phyloP scores from a whole-genome alignment of 2,329 filamentous ascomycete species.

The Emergomyces orientalis region DNA sequence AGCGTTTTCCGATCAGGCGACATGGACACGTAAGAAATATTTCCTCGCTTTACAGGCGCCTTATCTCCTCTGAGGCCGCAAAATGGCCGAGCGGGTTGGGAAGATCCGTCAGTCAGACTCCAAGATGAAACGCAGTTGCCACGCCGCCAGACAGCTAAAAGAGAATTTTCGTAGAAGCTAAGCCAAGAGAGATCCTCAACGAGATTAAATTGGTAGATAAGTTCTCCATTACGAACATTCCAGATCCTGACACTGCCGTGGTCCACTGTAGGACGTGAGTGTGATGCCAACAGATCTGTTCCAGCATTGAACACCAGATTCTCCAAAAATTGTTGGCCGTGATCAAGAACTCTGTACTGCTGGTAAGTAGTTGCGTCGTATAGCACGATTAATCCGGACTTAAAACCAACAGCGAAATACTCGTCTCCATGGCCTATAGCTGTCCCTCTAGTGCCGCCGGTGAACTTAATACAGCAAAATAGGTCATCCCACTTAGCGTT shows the following conservation, averaged over 20 bases:
- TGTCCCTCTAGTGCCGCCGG: constrained; percentile 17
- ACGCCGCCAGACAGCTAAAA: constrained; percentile 22
- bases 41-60: constrained; percentile 14
- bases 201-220: constrained; percentile 20
- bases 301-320: constrained; percentile 21
- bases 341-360: constrained; percentile 19
- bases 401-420: constrained; percentile 20
- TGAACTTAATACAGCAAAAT: constrained; percentile 23
- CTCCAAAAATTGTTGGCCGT: constrained; percentile 26
- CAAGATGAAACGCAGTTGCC: constrained; percentile 23
- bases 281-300: constrained; percentile 25
- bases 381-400: constrained; percentile 17
- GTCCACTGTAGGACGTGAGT: background rate
- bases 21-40: constrained; percentile 19
- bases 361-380: constrained; percentile 20
- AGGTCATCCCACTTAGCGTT: constrained; percentile 27
- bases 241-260: constrained; percentile 22
- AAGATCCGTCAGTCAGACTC: constrained; percentile 20
- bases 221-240: constrained; percentile 22
- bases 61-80: constrained; percentile 14
- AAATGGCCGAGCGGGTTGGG: constrained; percentile 18
- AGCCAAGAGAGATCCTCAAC: constrained; percentile 18
- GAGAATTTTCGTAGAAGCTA: constrained; percentile 21
- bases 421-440: constrained; percentile 15
- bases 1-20: constrained; percentile 25